These are phyloP conservation scores for Pisolithus albus DNA, from an alignment of 768 basidiomycete genomes.

Conservation along the genomic window DNA sequence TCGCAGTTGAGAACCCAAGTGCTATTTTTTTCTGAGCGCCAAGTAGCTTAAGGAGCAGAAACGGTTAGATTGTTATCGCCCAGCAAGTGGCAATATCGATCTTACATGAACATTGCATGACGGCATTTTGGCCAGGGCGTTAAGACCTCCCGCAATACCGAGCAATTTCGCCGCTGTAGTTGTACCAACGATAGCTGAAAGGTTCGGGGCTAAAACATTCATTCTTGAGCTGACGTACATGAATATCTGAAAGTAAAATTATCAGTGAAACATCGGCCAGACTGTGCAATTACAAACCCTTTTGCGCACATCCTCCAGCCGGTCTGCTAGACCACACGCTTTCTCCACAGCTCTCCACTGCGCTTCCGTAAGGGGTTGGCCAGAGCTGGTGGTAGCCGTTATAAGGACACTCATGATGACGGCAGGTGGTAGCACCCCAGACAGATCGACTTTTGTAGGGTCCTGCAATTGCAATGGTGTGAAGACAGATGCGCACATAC, in stretches of 20 bases:
- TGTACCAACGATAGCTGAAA: constrained; percentile 97
- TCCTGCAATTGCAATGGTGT: constrained; percentile 43
- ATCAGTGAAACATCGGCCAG: constrained; percentile 2
- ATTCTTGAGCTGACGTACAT: constrained; percentile 99
- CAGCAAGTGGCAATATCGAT: constrained; percentile 4
- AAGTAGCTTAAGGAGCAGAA: constrained; percentile 55
- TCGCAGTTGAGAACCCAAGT: constrained; percentile 82
- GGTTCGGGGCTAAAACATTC: constrained; percentile 96
- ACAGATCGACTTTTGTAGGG: constrained; percentile 77
- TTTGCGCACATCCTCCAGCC: constrained; percentile 83
- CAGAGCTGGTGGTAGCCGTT: constrained; percentile 87
- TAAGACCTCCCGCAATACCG: constrained; percentile 92
- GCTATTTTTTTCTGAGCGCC: constrained; percentile 92
- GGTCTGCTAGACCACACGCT: constrained; percentile 85
- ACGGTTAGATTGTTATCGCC: neutral
- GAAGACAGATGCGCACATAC: neutral
- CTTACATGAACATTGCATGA: constrained; percentile 90
- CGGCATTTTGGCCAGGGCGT: constrained; percentile 89
- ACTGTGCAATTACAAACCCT: constrained; percentile 41
- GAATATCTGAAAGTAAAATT: constrained; percentile 63
- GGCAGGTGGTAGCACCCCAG: constrained; percentile 76
- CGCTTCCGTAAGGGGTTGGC: constrained; percentile 57
- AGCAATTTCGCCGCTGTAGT: constrained; percentile 97
- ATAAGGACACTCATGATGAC: constrained; percentile 95
- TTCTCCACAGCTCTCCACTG: constrained; percentile 78